phyloP scores from a whole-genome alignment of 2,329 filamentous ascomycete genomes.

The Apiospora kogelbergensis region DNA sequence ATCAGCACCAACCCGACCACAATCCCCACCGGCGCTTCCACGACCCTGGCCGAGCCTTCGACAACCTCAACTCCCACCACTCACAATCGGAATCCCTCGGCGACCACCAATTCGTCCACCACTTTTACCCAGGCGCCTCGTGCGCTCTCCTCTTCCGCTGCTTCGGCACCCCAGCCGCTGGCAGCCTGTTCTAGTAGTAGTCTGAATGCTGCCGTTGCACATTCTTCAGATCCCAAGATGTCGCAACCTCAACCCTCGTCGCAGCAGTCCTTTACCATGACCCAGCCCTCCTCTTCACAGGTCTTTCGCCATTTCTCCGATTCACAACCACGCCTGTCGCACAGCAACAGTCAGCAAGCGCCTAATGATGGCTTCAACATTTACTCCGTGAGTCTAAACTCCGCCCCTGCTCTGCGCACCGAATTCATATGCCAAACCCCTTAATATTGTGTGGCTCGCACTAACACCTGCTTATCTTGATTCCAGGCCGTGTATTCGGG shows the following conservation, averaged over 20 bases:
- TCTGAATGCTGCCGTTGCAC: conserved; percentile 22
- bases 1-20: conserved; percentile 29
- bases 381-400: conserved; percentile 53
- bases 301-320: conserved; percentile 42
- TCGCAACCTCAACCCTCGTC: conserved; percentile 51
- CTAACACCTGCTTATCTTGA: conserved; percentile 15
- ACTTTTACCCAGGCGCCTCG: conserved; percentile 1
- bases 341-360: conserved; percentile 23
- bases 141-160: conserved; percentile 15
- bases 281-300: conserved; percentile 50
- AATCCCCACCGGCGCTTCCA: conserved; percentile 18
- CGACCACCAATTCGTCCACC: conserved; percentile 9
- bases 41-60: conserved; percentile 12
- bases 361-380: conserved; percentile 51
- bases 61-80: conserved; percentile 8
- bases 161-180: conserved; percentile 17
- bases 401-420: conserved; percentile 1
- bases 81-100: conserved; percentile 3
- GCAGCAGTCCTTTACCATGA: conserved; percentile 58
- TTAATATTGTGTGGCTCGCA: conserved; percentile 10
- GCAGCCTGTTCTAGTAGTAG: conserved; percentile 19
- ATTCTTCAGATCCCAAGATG: conserved; percentile 36
- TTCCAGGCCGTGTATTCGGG: conserved; percentile 83
- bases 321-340: conserved; percentile 32
- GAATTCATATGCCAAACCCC: not conserved